These are phyloP conservation scores for Grifola frondosa DNA, from an alignment of 1,284 basidiomycete genomes.

Conservation along the genomic window DNA sequence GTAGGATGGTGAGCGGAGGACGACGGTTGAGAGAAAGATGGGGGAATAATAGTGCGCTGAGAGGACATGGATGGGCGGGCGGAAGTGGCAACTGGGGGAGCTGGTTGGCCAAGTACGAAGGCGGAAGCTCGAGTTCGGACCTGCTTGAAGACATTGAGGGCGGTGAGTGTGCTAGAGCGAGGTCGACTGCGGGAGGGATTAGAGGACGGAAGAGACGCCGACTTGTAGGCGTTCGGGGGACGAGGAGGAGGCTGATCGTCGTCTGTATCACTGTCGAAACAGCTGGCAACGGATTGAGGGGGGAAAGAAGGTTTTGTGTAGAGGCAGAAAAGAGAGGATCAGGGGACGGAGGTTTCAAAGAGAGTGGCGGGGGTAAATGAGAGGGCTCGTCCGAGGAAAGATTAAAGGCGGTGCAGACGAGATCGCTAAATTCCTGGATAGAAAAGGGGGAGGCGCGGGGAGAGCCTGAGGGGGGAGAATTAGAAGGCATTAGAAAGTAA, in stretches of 20 bases:
- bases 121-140: slow-evolving; percentile 30
- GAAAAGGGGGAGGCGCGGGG: slow-evolving; percentile 20
- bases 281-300: not conserved
- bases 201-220: slow-evolving; percentile 8
- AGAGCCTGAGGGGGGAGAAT: too few species aligned
- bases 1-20: slow-evolving; percentile 12
- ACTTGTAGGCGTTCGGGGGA: slow-evolving; percentile 6
- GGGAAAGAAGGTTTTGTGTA: not conserved
- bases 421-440: slow-evolving; percentile 26
- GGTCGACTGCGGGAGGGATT: slow-evolving; percentile 5
- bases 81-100: slow-evolving; percentile 14
- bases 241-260: slow-evolving; percentile 6
- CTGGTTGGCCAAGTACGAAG: slow-evolving; percentile 25
- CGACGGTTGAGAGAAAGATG: not conserved
- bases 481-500: too few species aligned
- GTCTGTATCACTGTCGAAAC: slow-evolving; percentile 17
- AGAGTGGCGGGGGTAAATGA: slow-evolving; percentile 9
- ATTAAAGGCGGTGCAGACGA: slow-evolving; percentile 24
- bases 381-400: slow-evolving; percentile 10
- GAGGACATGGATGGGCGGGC: slow-evolving; percentile 22
- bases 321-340: slow-evolving; percentile 1
- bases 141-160: slow-evolving; percentile 23
- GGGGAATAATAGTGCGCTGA: slow-evolving; percentile 15
- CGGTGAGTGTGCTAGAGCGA: slow-evolving; percentile 22
- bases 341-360: slow-evolving; percentile 16